Conservation (phyloP, 2,329 filamentous ascomycete genomes). For the Colletotrichum sp. region DNA sequence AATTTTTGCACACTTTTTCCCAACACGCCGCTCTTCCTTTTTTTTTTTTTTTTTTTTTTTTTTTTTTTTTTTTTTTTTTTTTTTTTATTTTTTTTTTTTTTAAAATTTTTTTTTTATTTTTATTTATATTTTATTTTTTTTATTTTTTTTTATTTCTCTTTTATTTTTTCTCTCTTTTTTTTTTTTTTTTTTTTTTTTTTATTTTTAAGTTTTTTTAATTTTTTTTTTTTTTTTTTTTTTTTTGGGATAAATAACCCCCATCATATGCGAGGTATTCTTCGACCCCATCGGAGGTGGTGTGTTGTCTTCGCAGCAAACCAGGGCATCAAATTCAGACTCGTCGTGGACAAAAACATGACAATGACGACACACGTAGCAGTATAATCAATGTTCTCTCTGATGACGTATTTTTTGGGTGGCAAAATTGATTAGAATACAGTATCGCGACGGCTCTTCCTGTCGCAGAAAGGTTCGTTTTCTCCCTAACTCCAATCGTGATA, state of each 20-base stretch:
- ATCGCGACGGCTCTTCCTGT: not conserved
- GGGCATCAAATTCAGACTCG: slow-evolving; percentile 64
- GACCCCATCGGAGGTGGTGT: slow-evolving; percentile 63
- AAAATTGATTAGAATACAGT: not conserved
- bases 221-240: not conserved
- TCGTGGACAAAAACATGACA: slow-evolving; percentile 65
- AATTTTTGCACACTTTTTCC: too few species aligned
- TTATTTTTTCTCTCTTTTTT: too few species aligned
- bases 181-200: too few species aligned
- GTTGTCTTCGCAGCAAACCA: slow-evolving; percentile 47
- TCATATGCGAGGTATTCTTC: slow-evolving; percentile 72
- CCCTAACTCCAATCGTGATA: not conserved
- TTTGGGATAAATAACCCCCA: slow-evolving; percentile 64
- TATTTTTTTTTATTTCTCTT: too few species aligned
- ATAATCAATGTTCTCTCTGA: slow-evolving; percentile 21
- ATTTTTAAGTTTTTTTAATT: too few species aligned
- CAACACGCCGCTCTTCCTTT: too few species aligned
- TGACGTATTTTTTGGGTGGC: not conserved
- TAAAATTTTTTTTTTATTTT: too few species aligned
- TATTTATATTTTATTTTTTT: too few species aligned
- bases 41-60: too few species aligned
- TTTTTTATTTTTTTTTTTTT: too few species aligned
- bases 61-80: too few species aligned
- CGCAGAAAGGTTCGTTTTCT: not conserved
- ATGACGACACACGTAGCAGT: slow-evolving; percentile 63